Evolutionary conservation across 139 green algal genomes (phyloP), one percentile per base, ranked within the genome.

Genomic region (Yamagishiella unicocca): DNA sequence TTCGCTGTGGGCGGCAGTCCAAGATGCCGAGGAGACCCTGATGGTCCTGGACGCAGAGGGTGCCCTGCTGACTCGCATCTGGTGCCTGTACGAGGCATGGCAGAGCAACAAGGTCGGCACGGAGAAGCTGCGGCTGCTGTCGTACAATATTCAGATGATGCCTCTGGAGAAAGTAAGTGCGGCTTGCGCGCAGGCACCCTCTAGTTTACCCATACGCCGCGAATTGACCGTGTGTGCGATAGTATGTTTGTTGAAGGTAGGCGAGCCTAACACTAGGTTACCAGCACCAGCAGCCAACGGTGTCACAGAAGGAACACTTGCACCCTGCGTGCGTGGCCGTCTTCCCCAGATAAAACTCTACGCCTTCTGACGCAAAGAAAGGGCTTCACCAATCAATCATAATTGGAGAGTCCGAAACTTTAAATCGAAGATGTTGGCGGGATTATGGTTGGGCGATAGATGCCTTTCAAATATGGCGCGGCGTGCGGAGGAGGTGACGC

Each of bases 31-130:
- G 40, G 37, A 21, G 25, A 55, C 17, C 17, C 70, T 78, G 21
- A 78, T 78, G 70, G 70, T 78, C 4, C 17, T 78, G 70, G 70
- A 78, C 37, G 5, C 24, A 7, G 40, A n/a, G 24, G 70, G 70
- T 4, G 22, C 70, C 17, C 40, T 40, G 38, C 70, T 78, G 27
- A 78, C 38, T 9, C 70, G 70, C 38, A 78, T 78, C 70, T 78
- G 70, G 70, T 78, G 70, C 70, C 70, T 78, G 37, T 78, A 55
- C 14, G 70, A 78, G 37, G 70, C 70, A 8, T 78, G 70, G 70
- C 70, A 78, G 70, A 17, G 38, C 8, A 37, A 12, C 38, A 55
- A 58, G 40, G 12, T 35, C 27, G 70, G 70, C 22, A 22, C 38
- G 12, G 70, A 19, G 1, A 78, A 78, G 70, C 40, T 78, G 25